Evolutionary conservation across 2,329 filamentous ascomycete genomes (phyloP), one percentile per base, ranked within the genome.

Genomic region (Beauveria caledonica): DNA sequence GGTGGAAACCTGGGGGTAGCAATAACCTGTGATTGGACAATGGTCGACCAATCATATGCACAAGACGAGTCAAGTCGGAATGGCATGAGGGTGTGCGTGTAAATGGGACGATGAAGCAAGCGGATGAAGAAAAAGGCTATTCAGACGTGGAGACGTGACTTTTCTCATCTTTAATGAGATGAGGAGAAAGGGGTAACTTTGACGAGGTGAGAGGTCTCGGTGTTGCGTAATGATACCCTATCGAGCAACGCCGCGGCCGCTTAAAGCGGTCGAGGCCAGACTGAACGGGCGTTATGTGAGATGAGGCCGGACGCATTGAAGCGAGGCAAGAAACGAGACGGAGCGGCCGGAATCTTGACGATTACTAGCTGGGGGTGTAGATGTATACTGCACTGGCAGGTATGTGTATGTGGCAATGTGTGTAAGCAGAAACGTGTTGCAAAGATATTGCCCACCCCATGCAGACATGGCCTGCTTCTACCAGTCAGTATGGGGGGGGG

Each of bases 221-320:
- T 57, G 44, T 57, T 50, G 56, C 45, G 39, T 21, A 45, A 58
- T 58, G 56, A 58, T 51, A 48, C 56, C 56, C 42, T 21, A 51
- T 58, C 11, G 4, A 51, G 56, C 23, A 44, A 58, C 19, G 39
- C 36, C 19, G 21, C 11, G 55, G 10, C 45, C 7, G 17, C 33
- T 17, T 9, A 29, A 15, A 6, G 25, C 25, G 56, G 36, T 51
- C 56, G 56, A 51, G 46, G 25, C 39, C 29, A 10, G n/a, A 21
- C 21, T 23, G 21, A 36, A 21, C 1, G 11, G 19, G 33, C 21
- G 17, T 36, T 46, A 25, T 39, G n/a, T 49, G 17, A 49, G 40
- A 49, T 57, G 44, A 57, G n/a, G 54, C 39, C 23, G 25, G 25
- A n/a, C 23, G 29, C 27, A 48, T 56, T 36, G 42, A 58, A 23